Percentiles rank a stretch among this genome's conserved stretches.
phyloP scores from a whole-genome alignment of 257 asterid species.

The Penstemon barbatus region DNA sequence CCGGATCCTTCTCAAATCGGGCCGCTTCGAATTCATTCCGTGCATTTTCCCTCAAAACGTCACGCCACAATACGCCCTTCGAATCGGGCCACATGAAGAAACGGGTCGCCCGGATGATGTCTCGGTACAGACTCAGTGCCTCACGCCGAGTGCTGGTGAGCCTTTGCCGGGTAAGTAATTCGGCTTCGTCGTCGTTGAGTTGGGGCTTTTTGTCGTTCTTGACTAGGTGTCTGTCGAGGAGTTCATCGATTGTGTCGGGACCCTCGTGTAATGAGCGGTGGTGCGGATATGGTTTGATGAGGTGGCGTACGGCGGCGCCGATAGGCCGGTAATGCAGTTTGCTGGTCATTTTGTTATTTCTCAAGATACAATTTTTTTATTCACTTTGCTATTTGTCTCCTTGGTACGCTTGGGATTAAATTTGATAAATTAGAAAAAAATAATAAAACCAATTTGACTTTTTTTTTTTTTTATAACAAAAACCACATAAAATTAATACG shows the following conservation, averaged over 20 bases:
- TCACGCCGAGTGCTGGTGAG: slow-evolving; percentile 89
- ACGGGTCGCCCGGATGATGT: slow-evolving; percentile 78
- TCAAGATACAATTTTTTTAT: too few species aligned
- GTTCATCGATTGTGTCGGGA: slow-evolving; percentile 89
- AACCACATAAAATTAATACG: too few species aligned
- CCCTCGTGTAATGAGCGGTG: slow-evolving; percentile 65
- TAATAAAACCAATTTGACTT: too few species aligned
- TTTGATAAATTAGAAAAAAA: too few species aligned
- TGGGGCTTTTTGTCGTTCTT: slow-evolving; percentile 47
- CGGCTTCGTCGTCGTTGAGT: slow-evolving; percentile 63
- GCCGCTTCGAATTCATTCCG: slow-evolving; percentile 88
- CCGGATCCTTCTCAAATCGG: slow-evolving; percentile 82
- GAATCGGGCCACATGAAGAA: slow-evolving; percentile 90
- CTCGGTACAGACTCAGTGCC: slow-evolving; percentile 83
- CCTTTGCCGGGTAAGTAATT: slow-evolving; percentile 53
- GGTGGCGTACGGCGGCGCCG: slow-evolving; percentile 33
- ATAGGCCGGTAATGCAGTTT: slow-evolving; percentile 33
- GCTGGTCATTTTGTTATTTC: slow-evolving; percentile 31
- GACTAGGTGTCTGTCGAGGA: slow-evolving; percentile 73
- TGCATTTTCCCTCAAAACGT: slow-evolving; percentile 81
- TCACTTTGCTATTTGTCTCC: too few species aligned
- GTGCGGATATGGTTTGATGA: slow-evolving; percentile 17
- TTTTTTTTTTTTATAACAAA: too few species aligned
- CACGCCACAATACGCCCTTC: slow-evolving; percentile 86
- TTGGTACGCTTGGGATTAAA: too few species aligned